Conservation (phyloP, 139 green algal species). For the Spirogloea muscicola region DNA sequence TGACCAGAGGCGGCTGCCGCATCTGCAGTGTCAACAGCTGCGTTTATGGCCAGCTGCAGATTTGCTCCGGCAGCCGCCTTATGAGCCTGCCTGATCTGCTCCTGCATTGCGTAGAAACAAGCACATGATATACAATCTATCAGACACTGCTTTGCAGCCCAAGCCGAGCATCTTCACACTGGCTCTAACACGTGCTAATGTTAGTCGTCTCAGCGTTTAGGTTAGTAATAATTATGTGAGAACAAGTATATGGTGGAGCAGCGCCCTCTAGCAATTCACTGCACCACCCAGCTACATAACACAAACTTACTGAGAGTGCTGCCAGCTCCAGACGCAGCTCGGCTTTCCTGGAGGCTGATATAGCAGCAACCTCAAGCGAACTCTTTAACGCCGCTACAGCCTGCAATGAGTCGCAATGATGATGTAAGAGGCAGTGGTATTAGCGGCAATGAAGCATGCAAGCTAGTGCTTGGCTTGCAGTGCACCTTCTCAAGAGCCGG, state of each 20-base stretch:
- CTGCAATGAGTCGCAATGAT: no score
- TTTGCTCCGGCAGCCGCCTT: conserved; percentile 75
- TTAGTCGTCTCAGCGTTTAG: neutral
- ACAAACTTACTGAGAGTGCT: no score
- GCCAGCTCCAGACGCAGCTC: no score
- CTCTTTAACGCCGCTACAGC: conserved; percentile 59
- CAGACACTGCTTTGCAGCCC: conserved; percentile 4
- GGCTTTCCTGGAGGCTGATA: conserved; percentile 69
- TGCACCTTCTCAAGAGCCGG: conserved; percentile 52
- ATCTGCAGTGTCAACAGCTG: conserved; percentile 33
- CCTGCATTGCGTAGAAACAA: neutral
- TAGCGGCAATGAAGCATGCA: no score
- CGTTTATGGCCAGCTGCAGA: conserved; percentile 58
- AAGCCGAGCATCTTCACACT: neutral
- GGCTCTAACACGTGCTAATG: neutral
- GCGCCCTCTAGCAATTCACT: no score
- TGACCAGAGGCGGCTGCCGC: conserved; percentile 36
- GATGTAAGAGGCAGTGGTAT: no score
- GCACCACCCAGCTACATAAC: no score
- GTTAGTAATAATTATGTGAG: no score
- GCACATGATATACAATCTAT: conserved; percentile 3
- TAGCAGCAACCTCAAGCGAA: conserved; percentile 61
- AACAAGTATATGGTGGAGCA: no score
- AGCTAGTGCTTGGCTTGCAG: no score
- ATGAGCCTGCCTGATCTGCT: conserved; percentile 60